Percentiles rank a stretch among this genome's conserved stretches.
Evolutionary conservation across 2,329 filamentous ascomycete species (phyloP).

Genomic region (Penicillium sp.): DNA sequence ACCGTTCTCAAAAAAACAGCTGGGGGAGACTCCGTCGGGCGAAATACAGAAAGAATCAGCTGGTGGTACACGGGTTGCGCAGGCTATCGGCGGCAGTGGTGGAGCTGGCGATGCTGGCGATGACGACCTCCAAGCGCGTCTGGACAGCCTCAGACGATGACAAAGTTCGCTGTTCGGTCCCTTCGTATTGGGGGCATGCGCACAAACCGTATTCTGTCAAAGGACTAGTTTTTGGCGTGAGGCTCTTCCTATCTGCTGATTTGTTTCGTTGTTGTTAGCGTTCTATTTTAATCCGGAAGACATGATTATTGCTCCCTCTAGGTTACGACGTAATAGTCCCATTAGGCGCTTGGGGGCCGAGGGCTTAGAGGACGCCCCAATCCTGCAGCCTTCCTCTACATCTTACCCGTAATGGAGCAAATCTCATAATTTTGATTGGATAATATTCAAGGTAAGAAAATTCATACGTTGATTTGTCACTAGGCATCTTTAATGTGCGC

Average conservation of each 20-base stretch:
- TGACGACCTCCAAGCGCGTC: slow-evolving; percentile 88
- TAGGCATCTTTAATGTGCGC: neutral
- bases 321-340: neutral
- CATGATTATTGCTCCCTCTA: slow-evolving; percentile 4
- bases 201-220: slow-evolving; percentile 3
- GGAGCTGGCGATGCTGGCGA: slow-evolving; percentile 63
- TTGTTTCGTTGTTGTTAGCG: slow-evolving; percentile 9
- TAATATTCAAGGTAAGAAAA: neutral
- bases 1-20: slow-evolving; percentile 55
- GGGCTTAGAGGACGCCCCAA: neutral
- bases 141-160: slow-evolving; percentile 77
- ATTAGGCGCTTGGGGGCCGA: neutral
- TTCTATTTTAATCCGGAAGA: slow-evolving; percentile 2
- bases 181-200: slow-evolving; percentile 8
- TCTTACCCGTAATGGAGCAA: neutral
- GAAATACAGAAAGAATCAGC: slow-evolving; percentile 76
- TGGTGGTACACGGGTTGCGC: slow-evolving; percentile 77
- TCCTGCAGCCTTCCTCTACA: neutral
- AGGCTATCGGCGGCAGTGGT: slow-evolving; percentile 68
- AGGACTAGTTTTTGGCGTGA: slow-evolving; percentile 4
- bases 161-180: slow-evolving; percentile 7
- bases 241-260: slow-evolving; percentile 9
- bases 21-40: slow-evolving; percentile 87
- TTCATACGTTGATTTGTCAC: neutral
- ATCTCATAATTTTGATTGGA: neutral